Conservation (phyloP, 352 stramenopile species). For the Phytophthora sojae region DNA sequence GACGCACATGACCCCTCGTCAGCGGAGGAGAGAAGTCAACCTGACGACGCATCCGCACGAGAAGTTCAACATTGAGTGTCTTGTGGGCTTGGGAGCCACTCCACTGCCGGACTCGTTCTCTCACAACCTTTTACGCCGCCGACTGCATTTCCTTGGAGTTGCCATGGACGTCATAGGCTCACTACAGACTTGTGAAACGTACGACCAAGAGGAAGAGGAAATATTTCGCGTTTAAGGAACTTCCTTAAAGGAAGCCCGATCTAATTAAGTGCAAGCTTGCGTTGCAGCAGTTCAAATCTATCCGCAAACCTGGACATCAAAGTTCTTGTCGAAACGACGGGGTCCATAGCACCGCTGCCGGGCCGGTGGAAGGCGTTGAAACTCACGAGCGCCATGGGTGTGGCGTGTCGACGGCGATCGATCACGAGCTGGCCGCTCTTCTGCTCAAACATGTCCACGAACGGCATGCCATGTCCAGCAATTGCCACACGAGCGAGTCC, state of each 20-base stretch:
- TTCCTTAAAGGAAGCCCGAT: too few species aligned
- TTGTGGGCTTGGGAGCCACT: constrained; percentile 51
- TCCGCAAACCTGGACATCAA: constrained; percentile 34
- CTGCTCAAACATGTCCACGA: constrained; percentile 76
- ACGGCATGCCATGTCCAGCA: constrained; percentile 50
- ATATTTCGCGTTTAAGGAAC: background rate
- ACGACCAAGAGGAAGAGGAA: constrained; percentile 10
- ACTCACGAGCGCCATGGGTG: constrained; percentile 43
- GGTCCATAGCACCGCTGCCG: constrained; percentile 37
- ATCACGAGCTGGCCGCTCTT: constrained; percentile 71
- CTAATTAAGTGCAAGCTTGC: constrained; percentile 31
- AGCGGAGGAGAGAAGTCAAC: constrained; percentile 30
- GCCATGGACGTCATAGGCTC: constrained; percentile 26
- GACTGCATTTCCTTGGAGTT: constrained; percentile 43
- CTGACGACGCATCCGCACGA: constrained; percentile 9
- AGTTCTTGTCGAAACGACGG: constrained; percentile 17
- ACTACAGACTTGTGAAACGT: constrained; percentile 37
- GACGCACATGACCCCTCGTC: constrained; percentile 58
- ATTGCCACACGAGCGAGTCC: constrained; percentile 62
- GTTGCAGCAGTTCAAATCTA: constrained; percentile 26
- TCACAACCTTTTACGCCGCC: constrained; percentile 35
- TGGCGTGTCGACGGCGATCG: constrained; percentile 44
- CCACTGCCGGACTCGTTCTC: constrained; percentile 40
- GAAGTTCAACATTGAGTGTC: constrained; percentile 48
- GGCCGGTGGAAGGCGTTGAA: constrained; percentile 56